A percentile compares a stretch with the other conserved stretches of the same genome.
phyloP scores from a whole-genome alignment of 2,329 filamentous ascomycete species.

The Talaromyces atroroseus region DNA sequence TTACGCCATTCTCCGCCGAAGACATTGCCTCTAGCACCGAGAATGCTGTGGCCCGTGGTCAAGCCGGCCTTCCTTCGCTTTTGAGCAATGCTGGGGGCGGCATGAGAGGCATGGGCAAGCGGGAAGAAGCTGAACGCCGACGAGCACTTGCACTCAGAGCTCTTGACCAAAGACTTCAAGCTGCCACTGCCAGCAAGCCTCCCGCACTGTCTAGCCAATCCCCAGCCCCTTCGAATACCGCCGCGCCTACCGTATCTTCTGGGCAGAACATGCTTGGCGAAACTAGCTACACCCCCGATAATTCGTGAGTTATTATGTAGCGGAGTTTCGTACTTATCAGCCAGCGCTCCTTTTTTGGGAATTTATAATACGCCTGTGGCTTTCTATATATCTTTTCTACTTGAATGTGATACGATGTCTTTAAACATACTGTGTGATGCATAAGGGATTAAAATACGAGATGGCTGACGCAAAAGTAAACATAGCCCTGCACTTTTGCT shows the following conservation, averaged over 20 bases:
- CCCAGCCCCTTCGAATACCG: slow-evolving; percentile 38
- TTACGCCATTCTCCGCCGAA: slow-evolving; percentile 77
- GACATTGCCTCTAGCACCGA: slow-evolving; percentile 70
- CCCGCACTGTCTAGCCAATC: slow-evolving; percentile 28
- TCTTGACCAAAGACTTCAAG: slow-evolving; percentile 83
- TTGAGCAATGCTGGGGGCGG: slow-evolving; percentile 46
- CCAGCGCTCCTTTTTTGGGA: background rate
- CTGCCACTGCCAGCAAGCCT: slow-evolving; percentile 59
- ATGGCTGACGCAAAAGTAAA: background rate
- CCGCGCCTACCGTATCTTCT: slow-evolving; percentile 53
- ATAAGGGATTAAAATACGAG: background rate
- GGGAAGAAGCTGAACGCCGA: slow-evolving; percentile 86
- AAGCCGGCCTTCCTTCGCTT: slow-evolving; percentile 56
- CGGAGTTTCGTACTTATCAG: background rate
- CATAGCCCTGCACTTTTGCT: background rate
- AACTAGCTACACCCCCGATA: slow-evolving; percentile 64
- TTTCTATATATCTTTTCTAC: slow-evolving; percentile 9
- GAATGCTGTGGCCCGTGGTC: slow-evolving; percentile 61
- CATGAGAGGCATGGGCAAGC: slow-evolving; percentile 55
- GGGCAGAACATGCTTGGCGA: slow-evolving; percentile 58
- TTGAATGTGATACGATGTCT: background rate
- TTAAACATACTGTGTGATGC: background rate
- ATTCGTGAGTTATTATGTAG: slow-evolving; percentile 28
- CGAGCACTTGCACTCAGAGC: slow-evolving; percentile 85
- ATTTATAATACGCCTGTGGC: slow-evolving; percentile 7